Conservation (phyloP, 441 rosid species). For the Euphorbia celastroides region DNA sequence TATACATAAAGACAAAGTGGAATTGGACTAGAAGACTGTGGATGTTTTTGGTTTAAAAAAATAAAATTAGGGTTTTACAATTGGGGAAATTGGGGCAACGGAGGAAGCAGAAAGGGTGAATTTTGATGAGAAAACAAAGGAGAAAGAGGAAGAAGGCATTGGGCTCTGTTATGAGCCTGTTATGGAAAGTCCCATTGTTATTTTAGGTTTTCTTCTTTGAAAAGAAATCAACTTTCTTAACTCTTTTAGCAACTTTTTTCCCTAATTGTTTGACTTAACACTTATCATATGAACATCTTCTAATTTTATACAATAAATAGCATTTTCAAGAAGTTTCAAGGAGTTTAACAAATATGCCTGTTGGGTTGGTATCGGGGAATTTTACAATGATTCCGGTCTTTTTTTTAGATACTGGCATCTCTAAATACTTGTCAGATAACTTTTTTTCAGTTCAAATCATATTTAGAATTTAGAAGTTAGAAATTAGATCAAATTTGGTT, state of each 20-base stretch:
- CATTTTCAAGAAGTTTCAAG: neutral
- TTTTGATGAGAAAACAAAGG: neutral
- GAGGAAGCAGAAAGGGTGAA: neutral
- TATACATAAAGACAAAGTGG: neutral
- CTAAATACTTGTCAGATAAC: too few relatives aligned
- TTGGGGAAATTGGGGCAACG: neutral
- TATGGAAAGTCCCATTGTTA: neutral
- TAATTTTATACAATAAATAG: neutral
- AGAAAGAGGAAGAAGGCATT: neutral
- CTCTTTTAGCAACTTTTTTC: constrained; percentile 1
- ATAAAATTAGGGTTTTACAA: neutral
- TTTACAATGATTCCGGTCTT: too few relatives aligned
- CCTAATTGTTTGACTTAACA: neutral
- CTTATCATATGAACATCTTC: neutral
- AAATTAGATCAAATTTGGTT: too few relatives aligned
- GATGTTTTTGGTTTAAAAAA: neutral
- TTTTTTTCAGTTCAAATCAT: too few relatives aligned
- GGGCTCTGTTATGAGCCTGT: neutral
- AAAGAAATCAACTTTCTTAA: constrained; percentile 3
- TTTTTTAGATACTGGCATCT: too few relatives aligned
- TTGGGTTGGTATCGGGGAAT: too few relatives aligned
- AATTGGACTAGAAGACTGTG: neutral
- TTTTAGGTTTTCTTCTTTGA: neutral
- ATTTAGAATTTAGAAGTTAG: too few relatives aligned
- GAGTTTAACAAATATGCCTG: too few relatives aligned